Conservation (phyloP, 73 alveolate genomes). For the Effrenium voratum region DNA sequence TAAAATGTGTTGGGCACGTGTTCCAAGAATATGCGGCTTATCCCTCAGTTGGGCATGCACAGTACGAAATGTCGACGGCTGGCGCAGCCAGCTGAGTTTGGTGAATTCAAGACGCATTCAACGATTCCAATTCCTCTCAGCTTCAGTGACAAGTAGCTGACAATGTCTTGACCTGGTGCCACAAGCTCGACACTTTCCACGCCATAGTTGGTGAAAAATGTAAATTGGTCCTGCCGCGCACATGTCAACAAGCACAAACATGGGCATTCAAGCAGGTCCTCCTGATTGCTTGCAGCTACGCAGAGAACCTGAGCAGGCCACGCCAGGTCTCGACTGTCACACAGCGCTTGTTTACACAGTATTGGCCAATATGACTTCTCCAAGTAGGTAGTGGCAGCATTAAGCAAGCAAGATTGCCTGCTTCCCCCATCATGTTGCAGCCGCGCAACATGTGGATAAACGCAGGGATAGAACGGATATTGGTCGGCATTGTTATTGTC, state of each 20-base stretch:
- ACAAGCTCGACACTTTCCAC: conserved; percentile 67
- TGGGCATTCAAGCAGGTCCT: too few species aligned
- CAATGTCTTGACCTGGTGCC: conserved; percentile 80
- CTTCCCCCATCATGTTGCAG: not conserved
- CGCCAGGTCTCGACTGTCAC: not conserved
- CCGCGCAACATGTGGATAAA: conserved; percentile 51
- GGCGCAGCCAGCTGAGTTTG: too few species aligned
- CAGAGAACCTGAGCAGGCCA: conserved; percentile 17
- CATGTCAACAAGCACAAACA: too few species aligned
- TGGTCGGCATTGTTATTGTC: conserved; percentile 69
- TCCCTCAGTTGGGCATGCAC: too few species aligned
- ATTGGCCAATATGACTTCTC: too few species aligned
- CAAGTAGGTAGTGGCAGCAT: not conserved
- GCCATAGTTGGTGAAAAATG: conserved; percentile 79
- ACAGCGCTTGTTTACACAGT: not conserved
- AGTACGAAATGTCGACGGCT: too few species aligned
- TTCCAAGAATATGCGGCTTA: too few species aligned
- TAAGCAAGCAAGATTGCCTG: not conserved
- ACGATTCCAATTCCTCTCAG: too few species aligned
- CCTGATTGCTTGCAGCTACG: conserved; percentile 39
- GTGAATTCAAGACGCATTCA: too few species aligned
- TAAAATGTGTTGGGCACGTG: too few species aligned
- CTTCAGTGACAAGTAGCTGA: conserved; percentile 47
- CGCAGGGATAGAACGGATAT: conserved; percentile 77
- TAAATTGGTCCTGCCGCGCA: conserved; percentile 55